Evolutionary conservation across 2,329 filamentous ascomycete species (phyloP), one percentile per base, ranked within the genome.

Genomic region (Diaporthe citri): DNA sequence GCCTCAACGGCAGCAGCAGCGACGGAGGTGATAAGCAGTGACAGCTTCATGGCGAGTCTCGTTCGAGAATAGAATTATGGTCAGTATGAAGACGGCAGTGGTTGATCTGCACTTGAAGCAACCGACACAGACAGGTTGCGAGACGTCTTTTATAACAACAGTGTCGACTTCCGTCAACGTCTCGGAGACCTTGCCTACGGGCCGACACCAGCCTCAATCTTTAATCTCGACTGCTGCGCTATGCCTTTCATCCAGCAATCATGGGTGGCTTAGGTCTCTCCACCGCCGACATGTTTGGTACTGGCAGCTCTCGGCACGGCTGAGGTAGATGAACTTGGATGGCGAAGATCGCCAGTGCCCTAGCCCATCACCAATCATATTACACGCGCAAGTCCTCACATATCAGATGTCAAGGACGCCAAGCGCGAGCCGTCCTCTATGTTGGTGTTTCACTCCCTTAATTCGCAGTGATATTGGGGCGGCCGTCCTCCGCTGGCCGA

Each of bases 1-100:
- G 82, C 84, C 77, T 86, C 81, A 20, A 82, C 84, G 34, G 83
- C 80, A 46, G 83, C 77, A 77, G 82, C 80, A 41, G 81, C 81
- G 12, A 82, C 82, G 74, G 84, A 78, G 57, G 82, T 74, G 34
- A 82, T 78, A 22, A 82, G 73, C 43, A 83, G 64, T 34, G 83
- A 84, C 78, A 84, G 78, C 81, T 84, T 85, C 84, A 86, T 86
- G 71, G 39, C 41, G 60, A 36, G 43, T 55, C 17, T 31, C 6
- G 8, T 39, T 69, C 15, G 64, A 12, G 15, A 28, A 13, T 7
- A 69, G 48, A 36, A 67, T 55, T 55, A 25, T 41, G 46, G 64
- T 69, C 31, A 22, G 34, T n/a, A n/a, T 69, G 48, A 39, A 55
- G 46, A 41, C 34, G 15, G 46, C 46, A 55, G n/a, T 13, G 31